phyloP scores from a whole-genome alignment of 352 stramenopile genomes.

The Phytophthora syringae region DNA sequence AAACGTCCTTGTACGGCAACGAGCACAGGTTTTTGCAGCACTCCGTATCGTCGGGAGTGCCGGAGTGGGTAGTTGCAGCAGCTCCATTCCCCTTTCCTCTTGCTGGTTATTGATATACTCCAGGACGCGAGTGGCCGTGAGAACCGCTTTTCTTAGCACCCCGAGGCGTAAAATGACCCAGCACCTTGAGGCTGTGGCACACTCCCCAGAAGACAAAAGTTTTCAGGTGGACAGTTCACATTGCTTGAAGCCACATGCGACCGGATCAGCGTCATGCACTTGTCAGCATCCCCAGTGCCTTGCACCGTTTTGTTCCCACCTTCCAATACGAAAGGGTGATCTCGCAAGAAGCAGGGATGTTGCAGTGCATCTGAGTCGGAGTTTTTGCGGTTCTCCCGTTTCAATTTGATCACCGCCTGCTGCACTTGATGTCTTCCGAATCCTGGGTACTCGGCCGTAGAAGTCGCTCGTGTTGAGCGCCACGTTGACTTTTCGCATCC shows the following conservation, averaged over 20 bases:
- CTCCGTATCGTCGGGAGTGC: conserved; percentile 41
- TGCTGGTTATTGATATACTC: conserved; percentile 22
- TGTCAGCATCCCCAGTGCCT: conserved; percentile 48
- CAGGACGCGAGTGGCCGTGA: conserved; percentile 42
- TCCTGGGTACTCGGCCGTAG: conserved; percentile 54
- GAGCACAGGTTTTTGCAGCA: conserved; percentile 52
- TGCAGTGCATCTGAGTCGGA: conserved; percentile 15
- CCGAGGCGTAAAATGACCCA: conserved; percentile 65
- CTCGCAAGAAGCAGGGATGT: conserved; percentile 61
- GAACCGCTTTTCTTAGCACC: conserved; percentile 32
- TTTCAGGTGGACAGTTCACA: conserved; percentile 52
- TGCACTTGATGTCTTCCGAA: conserved; percentile 41
- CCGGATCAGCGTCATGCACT: conserved; percentile 53
- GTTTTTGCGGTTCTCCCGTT: conserved; percentile 19
- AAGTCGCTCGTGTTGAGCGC: conserved; percentile 76
- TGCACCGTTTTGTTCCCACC: conserved; percentile 33
- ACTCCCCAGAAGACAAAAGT: conserved; percentile 59
- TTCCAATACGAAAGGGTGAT: conserved; percentile 22
- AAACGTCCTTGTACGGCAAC: conserved; percentile 31
- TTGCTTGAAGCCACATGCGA: conserved; percentile 58
- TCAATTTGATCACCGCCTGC: conserved; percentile 40
- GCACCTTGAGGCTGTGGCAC: conserved; percentile 48
- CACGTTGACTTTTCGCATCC: conserved; percentile 60
- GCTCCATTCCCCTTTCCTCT: conserved; percentile 11
- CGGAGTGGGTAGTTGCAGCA: conserved; percentile 56